Conservation (phyloP, 768 basidiomycete species). For the Boletus patriciae region DNA sequence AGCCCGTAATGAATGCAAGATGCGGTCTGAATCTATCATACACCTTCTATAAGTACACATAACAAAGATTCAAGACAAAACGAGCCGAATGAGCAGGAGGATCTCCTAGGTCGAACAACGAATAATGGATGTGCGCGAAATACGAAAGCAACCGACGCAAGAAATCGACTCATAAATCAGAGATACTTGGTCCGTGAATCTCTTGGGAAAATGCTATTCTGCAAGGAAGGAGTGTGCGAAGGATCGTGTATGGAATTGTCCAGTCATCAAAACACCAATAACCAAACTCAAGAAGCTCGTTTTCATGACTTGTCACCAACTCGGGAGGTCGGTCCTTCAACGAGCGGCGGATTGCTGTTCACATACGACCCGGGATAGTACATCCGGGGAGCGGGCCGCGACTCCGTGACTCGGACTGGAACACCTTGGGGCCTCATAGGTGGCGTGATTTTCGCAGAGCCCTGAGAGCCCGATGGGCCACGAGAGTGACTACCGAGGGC, state of each 20-base stretch:
- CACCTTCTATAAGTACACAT: conserved; percentile 33
- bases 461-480: conserved; percentile 11
- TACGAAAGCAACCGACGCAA: conserved; percentile 28
- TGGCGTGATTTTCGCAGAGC: conserved; percentile 22
- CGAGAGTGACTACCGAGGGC: conserved; percentile 22
- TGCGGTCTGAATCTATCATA: conserved; percentile 20
- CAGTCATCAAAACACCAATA: conserved; percentile 9
- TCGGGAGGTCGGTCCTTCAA: conserved; percentile 18
- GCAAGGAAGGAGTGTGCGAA: neutral
- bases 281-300: neutral
- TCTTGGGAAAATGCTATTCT: conserved; percentile 10
- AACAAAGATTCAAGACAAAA: conserved; percentile 20
- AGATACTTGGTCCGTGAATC: conserved; percentile 27
- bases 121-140: conserved; percentile 17
- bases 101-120: conserved; percentile 1
- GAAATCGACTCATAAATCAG: conserved; percentile 32
- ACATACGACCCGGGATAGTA: conserved; percentile 26
- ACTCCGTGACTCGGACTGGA: conserved; percentile 23
- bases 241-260: conserved; percentile 15
- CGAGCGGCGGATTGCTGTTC: conserved; percentile 10
- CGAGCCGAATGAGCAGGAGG: neutral
- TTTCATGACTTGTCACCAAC: conserved; percentile 28
- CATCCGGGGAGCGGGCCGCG: conserved; percentile 19
- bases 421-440: conserved; percentile 17
- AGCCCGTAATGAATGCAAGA: conserved; percentile 8